Evolutionary conservation across 805 yeast genomes (phyloP).

Genomic region (Yarrowia divulgata): DNA sequence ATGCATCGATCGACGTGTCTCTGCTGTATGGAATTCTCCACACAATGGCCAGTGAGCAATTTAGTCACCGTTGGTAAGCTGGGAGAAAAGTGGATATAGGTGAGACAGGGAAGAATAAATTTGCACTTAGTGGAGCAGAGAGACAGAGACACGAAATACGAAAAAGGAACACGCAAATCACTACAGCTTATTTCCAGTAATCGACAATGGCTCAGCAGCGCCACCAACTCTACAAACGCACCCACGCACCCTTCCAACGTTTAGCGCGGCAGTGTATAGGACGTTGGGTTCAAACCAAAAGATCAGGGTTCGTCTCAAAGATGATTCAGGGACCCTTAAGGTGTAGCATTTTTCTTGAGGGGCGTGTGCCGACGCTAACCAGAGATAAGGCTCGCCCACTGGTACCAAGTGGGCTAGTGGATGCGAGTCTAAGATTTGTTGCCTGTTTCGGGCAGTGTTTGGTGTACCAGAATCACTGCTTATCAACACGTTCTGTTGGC

Average conservation of each 20-base stretch:
- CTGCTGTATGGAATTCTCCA: constrained; percentile 16
- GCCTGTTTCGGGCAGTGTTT: too few species aligned
- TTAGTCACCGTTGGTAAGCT: constrained; percentile 20
- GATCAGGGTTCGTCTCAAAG: background rate
- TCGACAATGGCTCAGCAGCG: background rate
- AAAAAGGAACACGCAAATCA: background rate
- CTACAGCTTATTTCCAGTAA: background rate
- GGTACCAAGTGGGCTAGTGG: background rate
- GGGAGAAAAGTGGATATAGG: background rate
- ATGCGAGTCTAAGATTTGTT: background rate
- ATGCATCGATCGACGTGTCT: constrained; percentile 7
- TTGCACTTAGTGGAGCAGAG: background rate
- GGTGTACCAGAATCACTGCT: too few species aligned
- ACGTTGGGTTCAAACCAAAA: constrained; percentile 14
- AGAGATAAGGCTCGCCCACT: background rate
- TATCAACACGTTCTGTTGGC: too few species aligned
- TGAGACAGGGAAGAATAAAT: background rate
- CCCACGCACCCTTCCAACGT: background rate
- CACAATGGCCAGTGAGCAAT: background rate
- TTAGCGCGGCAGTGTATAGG: constrained; percentile 7
- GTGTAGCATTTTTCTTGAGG: background rate
- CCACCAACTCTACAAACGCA: background rate
- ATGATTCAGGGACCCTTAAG: constrained; percentile 18
- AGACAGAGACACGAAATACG: background rate
- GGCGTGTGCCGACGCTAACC: background rate